Base-by-base conservation (phyloP, 192 early-diverging fungal genomes). In the Gamsiella multidivaricata region DNA sequence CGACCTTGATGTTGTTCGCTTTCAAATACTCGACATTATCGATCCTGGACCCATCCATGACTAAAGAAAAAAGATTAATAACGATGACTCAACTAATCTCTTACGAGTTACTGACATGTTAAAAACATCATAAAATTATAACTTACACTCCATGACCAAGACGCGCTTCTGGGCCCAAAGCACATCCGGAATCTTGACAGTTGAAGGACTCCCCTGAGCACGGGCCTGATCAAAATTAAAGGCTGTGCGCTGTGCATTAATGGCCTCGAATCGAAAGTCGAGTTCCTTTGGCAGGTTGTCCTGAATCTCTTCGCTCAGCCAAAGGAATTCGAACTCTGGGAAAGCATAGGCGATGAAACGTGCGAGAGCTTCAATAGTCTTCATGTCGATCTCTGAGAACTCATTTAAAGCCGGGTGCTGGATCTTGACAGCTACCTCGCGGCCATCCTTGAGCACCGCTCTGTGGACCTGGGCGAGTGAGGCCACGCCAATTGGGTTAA, bases 401-500 rank as follows among this genome's bases (percentile, higher is more conserved):
- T 86, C 82, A 43, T 91, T 89, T 31, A 98, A 82, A 53, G 85
- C 87, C 0, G 94, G 92, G 58, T 98, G 96, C 75, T 98, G 95
- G 42, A 98, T 83, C 72, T 98, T 98, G 74, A 98, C 91, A 0
- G 96, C 96, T 5, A 98, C 95, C 59, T 87, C 84, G 29, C 86
- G 69, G 15, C 89, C 89, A 4, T 80, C 87, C 8, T 84, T 82
- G 29, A 96, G 79, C 22, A 82, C 86, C 0, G 94, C 96, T 20
- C 87, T 82, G 54, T 98, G 96, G 15, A 98, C 96, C 65, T 98
- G 96, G 2, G 96, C 96, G 20, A 98, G 83, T 5, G 94, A 96
- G 17, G 95, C 96, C 14, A 95, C 93, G 22, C 96, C 96, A 34
- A 98, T 84, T 0, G 96, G 96, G 2, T 63, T 68, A 15, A 86